Conservation (phyloP, 164 flowering plant genomes). For the Tetracentron sinense region DNA sequence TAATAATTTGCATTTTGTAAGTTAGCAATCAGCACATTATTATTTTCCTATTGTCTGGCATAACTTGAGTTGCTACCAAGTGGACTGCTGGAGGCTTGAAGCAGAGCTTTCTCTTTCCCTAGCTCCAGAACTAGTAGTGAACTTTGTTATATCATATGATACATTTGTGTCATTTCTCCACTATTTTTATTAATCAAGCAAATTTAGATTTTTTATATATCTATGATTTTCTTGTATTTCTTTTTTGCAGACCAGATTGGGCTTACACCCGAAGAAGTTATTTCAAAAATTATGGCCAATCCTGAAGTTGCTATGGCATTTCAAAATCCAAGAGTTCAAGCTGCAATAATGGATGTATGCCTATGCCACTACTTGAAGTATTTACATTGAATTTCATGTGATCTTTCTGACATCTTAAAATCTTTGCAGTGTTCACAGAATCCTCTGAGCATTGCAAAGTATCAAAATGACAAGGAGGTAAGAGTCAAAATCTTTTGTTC, state of each 20-base stretch:
- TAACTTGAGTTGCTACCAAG: too few relatives aligned
- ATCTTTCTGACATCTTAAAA: slow-evolving; percentile 10
- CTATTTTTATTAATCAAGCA: neutral
- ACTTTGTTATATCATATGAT: too few relatives aligned
- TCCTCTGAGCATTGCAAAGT: slow-evolving; percentile 76
- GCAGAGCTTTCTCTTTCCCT: too few relatives aligned
- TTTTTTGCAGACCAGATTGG: slow-evolving; percentile 79
- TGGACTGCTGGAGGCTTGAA: too few relatives aligned
- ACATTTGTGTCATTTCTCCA: too few relatives aligned
- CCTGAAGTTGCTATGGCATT: slow-evolving; percentile 97
- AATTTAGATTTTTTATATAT: neutral
- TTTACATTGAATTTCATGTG: neutral
- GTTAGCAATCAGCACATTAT: too few relatives aligned
- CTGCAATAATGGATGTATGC: slow-evolving; percentile 96
- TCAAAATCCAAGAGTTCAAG: slow-evolving; percentile 95
- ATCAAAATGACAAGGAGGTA: slow-evolving; percentile 98
- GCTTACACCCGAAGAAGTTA: slow-evolving; percentile 89
- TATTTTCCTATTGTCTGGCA: too few relatives aligned
- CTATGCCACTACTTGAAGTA: slow-evolving; percentile 28
- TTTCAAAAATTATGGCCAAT: slow-evolving; percentile 91
- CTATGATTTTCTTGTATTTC: neutral
- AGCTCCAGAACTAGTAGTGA: too few relatives aligned
- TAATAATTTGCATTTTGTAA: too few relatives aligned
- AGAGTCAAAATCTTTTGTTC: neutral
- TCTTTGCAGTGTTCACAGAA: slow-evolving; percentile 88